phyloP scores from a whole-genome alignment of 2,329 filamentous ascomycete species.

The Stromatinia cepivora region DNA sequence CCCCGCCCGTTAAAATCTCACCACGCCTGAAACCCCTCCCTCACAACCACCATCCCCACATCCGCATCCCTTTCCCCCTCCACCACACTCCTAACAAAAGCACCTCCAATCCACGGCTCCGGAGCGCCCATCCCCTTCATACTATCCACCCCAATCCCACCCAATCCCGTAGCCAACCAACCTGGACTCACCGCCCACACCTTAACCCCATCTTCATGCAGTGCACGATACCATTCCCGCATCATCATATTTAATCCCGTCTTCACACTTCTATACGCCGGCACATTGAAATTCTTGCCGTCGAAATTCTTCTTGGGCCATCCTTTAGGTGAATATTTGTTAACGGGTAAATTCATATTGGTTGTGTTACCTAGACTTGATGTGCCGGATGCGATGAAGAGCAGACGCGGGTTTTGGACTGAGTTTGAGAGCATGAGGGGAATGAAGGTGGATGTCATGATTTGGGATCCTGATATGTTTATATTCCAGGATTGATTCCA shows the following conservation, averaged over 20 bases:
- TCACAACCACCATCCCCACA: constrained; percentile 36
- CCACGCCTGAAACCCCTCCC: too few relatives aligned
- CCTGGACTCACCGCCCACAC: constrained; percentile 53
- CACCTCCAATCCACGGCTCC: constrained; percentile 43
- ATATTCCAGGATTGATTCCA: constrained; percentile 47
- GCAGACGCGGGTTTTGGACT: constrained; percentile 44
- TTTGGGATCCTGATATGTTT: constrained; percentile 47
- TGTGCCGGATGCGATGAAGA: constrained; percentile 51
- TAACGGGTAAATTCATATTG: constrained; percentile 34
- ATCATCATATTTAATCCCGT: constrained; percentile 52
- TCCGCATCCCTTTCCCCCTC: constrained; percentile 47
- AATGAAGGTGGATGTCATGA: constrained; percentile 42
- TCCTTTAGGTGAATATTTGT: constrained; percentile 39
- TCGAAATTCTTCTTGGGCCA: constrained; percentile 43
- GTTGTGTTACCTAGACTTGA: constrained; percentile 41
- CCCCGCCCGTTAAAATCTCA: too few relatives aligned
- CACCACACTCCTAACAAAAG: constrained; percentile 45
- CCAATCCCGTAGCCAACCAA: constrained; percentile 49
- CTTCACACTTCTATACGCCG: constrained; percentile 47
- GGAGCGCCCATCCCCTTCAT: constrained; percentile 38
- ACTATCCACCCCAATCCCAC: constrained; percentile 21
- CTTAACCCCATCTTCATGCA: constrained; percentile 53
- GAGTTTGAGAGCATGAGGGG: constrained; percentile 48
- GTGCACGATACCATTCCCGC: constrained; percentile 46
- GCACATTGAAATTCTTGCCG: constrained; percentile 29